Evolutionary conservation across 2,329 filamentous ascomycete genomes (phyloP).

Genomic region (Lasiodiplodia theobromae): DNA sequence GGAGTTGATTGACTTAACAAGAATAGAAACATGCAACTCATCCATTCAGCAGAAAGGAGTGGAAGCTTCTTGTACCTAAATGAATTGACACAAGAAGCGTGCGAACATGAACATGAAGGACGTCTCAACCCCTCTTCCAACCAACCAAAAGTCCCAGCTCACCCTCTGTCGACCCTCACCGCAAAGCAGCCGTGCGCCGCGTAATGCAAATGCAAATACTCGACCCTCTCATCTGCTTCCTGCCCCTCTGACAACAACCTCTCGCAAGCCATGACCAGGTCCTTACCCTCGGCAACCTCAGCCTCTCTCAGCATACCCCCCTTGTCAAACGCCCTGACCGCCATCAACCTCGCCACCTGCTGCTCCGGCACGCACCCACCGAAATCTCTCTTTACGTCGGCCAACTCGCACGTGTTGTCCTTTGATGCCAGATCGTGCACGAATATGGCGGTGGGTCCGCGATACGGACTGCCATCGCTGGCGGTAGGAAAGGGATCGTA

Average conservation of each 20-base stretch:
- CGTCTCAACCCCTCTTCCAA: no score
- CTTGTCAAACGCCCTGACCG: neutral
- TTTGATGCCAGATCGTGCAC: neutral
- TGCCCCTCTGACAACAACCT: neutral
- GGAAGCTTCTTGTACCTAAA: no score
- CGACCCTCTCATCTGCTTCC: neutral
- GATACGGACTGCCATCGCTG: neutral
- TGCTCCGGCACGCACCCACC: neutral
- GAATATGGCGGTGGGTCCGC: neutral
- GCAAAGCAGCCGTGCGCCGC: neutral
- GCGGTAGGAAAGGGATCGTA: neutral
- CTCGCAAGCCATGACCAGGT: neutral
- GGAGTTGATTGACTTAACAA: no score
- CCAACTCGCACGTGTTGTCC: neutral
- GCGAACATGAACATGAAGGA: no score
- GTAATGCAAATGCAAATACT: conserved; percentile 5
- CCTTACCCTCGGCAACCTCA: neutral
- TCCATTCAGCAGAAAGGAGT: no score
- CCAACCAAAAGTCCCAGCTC: neutral
- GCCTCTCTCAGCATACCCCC: neutral
- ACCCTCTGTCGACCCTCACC: neutral
- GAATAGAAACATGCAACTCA: no score
- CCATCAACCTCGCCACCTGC: neutral
- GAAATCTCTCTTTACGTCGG: neutral
- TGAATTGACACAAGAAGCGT: no score